A percentile compares a stretch with the other conserved stretches of the same genome.
phyloP scores from a whole-genome alignment of 2,329 filamentous ascomycete species.

The Metarhizium rileyi region DNA sequence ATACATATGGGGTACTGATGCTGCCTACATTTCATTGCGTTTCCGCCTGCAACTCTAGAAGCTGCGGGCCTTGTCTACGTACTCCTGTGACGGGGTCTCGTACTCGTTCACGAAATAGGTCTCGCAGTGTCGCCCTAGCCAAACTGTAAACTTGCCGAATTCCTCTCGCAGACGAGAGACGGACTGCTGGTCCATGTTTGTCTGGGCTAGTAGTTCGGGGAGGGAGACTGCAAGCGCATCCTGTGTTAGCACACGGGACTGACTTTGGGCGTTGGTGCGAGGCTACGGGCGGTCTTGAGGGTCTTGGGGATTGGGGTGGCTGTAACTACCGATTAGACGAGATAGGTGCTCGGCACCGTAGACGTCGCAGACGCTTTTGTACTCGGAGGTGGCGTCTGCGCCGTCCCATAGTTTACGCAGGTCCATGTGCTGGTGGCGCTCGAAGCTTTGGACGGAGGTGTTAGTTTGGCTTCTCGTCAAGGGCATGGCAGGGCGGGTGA shows the following conservation, averaged over 20 bases:
- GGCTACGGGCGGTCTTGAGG: too few species aligned
- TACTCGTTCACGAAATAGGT: constrained; percentile 73
- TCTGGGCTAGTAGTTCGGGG: constrained; percentile 90
- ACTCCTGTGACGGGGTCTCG: constrained; percentile 61
- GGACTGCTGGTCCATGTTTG: constrained; percentile 93
- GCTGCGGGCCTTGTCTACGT: constrained; percentile 55
- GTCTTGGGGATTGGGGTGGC: neutral
- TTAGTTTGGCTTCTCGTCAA: too few species aligned
- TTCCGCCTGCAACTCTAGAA: constrained; percentile 20
- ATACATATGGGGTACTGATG: too few species aligned
- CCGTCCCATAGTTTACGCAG: constrained; percentile 61
- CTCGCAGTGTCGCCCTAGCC: constrained; percentile 68
- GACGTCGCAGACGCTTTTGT: constrained; percentile 66
- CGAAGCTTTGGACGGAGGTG: constrained; percentile 59
- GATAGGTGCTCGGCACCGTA: constrained; percentile 91
- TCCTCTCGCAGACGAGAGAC: constrained; percentile 84
- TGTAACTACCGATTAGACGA: constrained; percentile 68
- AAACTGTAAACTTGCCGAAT: constrained; percentile 73
- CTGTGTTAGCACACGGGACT: neutral
- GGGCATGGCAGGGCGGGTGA: neutral
- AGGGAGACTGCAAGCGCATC: too few species aligned
- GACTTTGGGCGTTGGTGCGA: too few species aligned
- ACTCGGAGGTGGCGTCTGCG: constrained; percentile 50
- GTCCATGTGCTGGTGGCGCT: constrained; percentile 78
- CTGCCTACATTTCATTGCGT: too few species aligned